Evolutionary conservation across 2,329 filamentous ascomycete species (phyloP).

Genomic region (Trichoderma afroharzianum): DNA sequence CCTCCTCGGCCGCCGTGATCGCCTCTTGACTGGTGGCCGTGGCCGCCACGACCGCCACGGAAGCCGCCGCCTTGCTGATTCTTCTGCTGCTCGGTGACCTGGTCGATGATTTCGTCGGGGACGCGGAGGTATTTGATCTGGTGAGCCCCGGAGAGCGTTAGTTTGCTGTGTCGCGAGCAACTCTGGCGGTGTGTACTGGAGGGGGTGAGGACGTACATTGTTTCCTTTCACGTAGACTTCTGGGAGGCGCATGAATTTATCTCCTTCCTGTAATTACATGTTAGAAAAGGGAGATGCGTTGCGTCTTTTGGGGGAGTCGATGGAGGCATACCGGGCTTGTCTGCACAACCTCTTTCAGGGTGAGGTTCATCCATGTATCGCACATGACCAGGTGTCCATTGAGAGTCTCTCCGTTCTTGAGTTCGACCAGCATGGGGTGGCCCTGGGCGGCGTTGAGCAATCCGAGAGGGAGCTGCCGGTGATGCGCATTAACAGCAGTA

Average conservation of each 20-base stretch:
- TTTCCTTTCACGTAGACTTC: conserved; percentile 97
- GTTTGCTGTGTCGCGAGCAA: background rate
- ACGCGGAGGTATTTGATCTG: conserved; percentile 98
- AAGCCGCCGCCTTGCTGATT: conserved; percentile 58
- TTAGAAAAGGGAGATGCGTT: background rate
- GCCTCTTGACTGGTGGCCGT: conserved; percentile 54
- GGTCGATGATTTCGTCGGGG: conserved; percentile 92
- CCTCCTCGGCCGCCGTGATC: conserved; percentile 56
- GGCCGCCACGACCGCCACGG: conserved; percentile 61
- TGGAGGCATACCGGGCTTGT: conserved; percentile 68
- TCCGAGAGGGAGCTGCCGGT: conserved; percentile 62
- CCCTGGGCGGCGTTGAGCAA: conserved; percentile 94
- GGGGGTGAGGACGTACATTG: conserved; percentile 63
- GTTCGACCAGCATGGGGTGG: conserved; percentile 95
- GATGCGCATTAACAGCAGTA: conserved; percentile 17
- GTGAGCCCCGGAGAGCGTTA: background rate
- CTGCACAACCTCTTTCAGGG: conserved; percentile 93
- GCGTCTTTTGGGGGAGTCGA: background rate
- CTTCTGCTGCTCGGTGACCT: conserved; percentile 89
- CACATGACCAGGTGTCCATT: conserved; percentile 95
- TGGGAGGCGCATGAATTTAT: conserved; percentile 86
- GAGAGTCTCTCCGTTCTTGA: conserved; percentile 95
- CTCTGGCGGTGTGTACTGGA: no score
- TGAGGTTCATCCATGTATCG: conserved; percentile 99
- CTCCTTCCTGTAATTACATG: conserved; percentile 61